Evolutionary conservation across 345 rosid species (phyloP), one percentile per base, ranked within the genome.

Genomic region (Turritis glabra): DNA sequence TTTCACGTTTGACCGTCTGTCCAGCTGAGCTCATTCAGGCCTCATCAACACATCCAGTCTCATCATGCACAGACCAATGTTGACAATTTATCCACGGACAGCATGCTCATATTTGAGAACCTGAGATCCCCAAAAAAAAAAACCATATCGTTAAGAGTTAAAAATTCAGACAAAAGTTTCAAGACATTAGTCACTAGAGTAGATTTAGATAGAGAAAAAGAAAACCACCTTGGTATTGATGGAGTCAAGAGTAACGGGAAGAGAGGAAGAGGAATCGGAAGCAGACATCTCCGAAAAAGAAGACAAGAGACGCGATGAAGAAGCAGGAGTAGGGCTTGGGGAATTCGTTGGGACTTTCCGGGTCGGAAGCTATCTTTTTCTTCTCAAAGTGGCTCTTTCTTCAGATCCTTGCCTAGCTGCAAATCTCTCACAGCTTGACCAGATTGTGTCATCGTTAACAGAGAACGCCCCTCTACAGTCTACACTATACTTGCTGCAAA

Each of bases 61-160:
- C 17, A 41, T 41, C 46, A n/a, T n/a, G n/a, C n/a, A 41, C 90
- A 87, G 93, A 40, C 97, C 97, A 77, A 91, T 76, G 82, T 80
- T 78, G 81, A 91, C 97, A 71, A 91, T 86, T 79, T 91, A 97
- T 17, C 98, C 97, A 43, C 98, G 97, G 52, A 94, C 98, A 75
- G 97, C 97, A 84, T 94, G 91, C 72, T 91, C 93, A 66, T 95
- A 91, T 76, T 82, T 76, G 56, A 85, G 79, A 77, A 92, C 94
- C 98, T 92, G 84, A 33, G n/a, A n/a, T n/a, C n/a, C n/a, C n/a
- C n/a, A n/a, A n/a, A n/a, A n/a, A n/a, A n/a, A n/a, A n/a, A n/a
- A n/a, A n/a, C n/a, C n/a, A n/a, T n/a, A n/a, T n/a, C n/a, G n/a
- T n/a, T n/a, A n/a, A n/a, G n/a, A n/a, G n/a, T n/a, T n/a, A n/a